Conservation (phyloP, 208 protist genomes). For the Strigomonas oncopelti region DNA sequence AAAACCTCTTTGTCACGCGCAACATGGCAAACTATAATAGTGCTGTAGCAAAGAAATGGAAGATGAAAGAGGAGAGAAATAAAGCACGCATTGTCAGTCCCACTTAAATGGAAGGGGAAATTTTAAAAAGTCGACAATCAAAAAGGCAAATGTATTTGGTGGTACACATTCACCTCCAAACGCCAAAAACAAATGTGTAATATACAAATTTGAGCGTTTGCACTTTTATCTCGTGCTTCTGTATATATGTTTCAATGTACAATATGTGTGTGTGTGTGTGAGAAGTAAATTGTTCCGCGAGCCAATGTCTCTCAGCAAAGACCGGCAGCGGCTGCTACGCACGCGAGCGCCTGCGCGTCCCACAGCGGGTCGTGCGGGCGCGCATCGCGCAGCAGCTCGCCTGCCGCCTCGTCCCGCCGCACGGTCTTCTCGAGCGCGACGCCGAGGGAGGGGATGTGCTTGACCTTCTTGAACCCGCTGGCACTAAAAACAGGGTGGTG, state of each 20-base stretch:
- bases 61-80: conserved; percentile 1
- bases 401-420: conserved; percentile 32
- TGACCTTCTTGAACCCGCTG: conserved; percentile 40
- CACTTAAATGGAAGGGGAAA: too few species aligned
- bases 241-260: not conserved
- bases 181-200: too few species aligned
- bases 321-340: conserved; percentile 42
- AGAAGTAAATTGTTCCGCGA: not conserved
- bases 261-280: too few species aligned
- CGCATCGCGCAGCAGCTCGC: conserved; percentile 16
- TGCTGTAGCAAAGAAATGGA: not conserved
- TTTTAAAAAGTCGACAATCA: too few species aligned
- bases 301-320: conserved; percentile 4
- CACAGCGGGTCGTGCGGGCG: conserved; percentile 67
- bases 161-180: too few species aligned
- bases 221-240: not conserved
- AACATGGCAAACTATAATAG: conserved; percentile 3
- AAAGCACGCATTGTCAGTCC: conserved; percentile 8
- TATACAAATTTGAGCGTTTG: not conserved
- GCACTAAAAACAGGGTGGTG: conserved; percentile 57
- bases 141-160: too few species aligned
- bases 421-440: conserved; percentile 42
- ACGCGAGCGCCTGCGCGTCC: conserved; percentile 79
- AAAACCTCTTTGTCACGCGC: conserved; percentile 7
- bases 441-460: conserved; percentile 27